phyloP scores from a whole-genome alignment of 768 basidiomycete genomes.

The Psilocybe sp. region DNA sequence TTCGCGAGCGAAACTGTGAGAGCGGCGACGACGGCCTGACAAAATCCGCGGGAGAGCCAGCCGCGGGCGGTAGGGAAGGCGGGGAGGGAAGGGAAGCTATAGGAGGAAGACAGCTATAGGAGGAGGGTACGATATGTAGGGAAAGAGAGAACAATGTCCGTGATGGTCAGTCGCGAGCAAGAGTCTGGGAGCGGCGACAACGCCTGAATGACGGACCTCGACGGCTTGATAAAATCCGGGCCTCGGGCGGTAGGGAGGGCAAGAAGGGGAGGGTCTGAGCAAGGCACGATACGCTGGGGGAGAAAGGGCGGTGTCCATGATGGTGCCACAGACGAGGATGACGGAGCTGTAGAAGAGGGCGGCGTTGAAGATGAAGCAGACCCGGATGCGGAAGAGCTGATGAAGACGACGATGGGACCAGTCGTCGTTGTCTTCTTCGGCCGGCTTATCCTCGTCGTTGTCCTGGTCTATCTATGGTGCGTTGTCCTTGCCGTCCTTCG shows the following conservation, averaged over 20 bases:
- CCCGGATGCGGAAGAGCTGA: conserved; percentile 13
- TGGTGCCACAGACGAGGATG: conserved; percentile 20
- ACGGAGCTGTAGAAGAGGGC: conserved; percentile 8
- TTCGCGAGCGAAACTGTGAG: conserved; percentile 96
- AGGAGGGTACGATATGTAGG: too few relatives aligned
- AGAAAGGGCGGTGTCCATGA: conserved; percentile 48
- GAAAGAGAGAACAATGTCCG: too few relatives aligned
- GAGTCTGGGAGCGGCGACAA: too few relatives aligned
- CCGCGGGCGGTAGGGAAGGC: too few relatives aligned
- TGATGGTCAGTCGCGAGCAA: too few relatives aligned
- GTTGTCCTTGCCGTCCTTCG: background rate
- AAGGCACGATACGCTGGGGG: conserved; percentile 85
- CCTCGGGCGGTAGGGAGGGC: conserved; percentile 93
- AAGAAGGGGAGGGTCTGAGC: conserved; percentile 89
- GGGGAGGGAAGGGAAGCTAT: too few relatives aligned
- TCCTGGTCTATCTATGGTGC: background rate
- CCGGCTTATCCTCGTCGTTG: too few relatives aligned
- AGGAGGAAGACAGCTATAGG: too few relatives aligned
- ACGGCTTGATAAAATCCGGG: conserved; percentile 99
- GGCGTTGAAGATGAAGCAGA: conserved; percentile 18
- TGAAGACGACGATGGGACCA: conserved; percentile 5
- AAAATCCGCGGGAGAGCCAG: too few relatives aligned
- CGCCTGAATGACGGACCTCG: too few relatives aligned
- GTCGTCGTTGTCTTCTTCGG: conserved; percentile 8
- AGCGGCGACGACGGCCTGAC: too few relatives aligned